These are phyloP conservation scores for Scenedesmus sp. DNA, from an alignment of 163 green algal genomes.

Conservation along the genomic window DNA sequence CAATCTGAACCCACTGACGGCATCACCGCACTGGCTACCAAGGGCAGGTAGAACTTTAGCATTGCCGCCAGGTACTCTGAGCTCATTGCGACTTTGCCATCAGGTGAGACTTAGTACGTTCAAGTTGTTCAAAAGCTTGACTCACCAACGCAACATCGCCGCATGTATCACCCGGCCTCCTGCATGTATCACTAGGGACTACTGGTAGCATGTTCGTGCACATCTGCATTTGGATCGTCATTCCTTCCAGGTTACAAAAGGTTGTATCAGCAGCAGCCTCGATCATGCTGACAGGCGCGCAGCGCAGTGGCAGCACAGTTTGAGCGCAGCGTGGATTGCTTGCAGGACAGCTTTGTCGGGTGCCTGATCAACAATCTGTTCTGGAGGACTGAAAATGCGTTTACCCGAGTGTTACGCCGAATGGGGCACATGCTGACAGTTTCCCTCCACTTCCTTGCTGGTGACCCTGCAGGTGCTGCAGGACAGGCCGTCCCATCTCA, in stretches of 20 bases:
- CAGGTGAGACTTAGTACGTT: neutral
- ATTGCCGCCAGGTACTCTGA: neutral
- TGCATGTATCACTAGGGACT: neutral
- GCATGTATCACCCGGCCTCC: neutral
- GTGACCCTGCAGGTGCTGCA: neutral
- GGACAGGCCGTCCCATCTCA: neutral
- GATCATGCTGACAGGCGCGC: neutral
- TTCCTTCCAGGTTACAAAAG: neutral
- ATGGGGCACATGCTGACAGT: neutral
- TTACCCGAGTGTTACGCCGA: neutral
- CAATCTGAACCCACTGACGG: neutral
- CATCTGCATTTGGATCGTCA: neutral
- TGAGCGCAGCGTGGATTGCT: neutral
- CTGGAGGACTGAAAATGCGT: too few relatives aligned
- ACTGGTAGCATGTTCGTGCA: neutral
- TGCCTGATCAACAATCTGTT: neutral
- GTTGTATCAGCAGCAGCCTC: neutral
- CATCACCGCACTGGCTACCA: neutral
- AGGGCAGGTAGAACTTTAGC: neutral
- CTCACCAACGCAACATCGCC: neutral
- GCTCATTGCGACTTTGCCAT: neutral
- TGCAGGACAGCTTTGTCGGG: too few relatives aligned
- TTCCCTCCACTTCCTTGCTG: conserved; percentile 3
- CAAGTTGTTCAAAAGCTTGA: neutral
- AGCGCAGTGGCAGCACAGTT: neutral